phyloP scores from a whole-genome alignment of 176 grass and related monocot genomes.

The Alloteropsis semialata region DNA sequence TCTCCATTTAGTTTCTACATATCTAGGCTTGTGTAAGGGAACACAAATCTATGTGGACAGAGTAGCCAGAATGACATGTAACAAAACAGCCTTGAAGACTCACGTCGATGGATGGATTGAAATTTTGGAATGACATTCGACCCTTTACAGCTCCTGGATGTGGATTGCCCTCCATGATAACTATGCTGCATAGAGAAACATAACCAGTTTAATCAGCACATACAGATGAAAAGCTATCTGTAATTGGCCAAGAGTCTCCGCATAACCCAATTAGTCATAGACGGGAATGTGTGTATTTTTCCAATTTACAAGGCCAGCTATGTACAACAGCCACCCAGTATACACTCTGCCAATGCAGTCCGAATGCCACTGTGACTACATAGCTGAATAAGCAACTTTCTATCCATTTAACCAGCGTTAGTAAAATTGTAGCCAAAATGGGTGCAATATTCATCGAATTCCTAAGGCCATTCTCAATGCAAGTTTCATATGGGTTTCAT shows the following conservation, averaged over 20 bases:
- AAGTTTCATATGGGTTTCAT: no score
- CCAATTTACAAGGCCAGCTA: not conserved
- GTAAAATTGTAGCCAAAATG: not conserved
- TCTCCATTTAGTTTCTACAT: slow-evolving; percentile 95
- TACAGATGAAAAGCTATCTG: not conserved
- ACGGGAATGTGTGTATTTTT: not conserved
- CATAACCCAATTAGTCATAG: not conserved
- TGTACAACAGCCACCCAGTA: not conserved
- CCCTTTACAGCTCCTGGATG: slow-evolving; percentile 75
- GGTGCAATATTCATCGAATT: not conserved
- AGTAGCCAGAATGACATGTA: not conserved
- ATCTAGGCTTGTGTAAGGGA: slow-evolving; percentile 40
- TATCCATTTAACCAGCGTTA: not conserved
- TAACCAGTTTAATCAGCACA: not conserved
- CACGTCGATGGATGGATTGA: slow-evolving; percentile 86
- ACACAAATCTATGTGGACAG: slow-evolving; percentile 8
- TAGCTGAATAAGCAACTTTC: not conserved
- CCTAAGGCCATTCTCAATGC: no score
- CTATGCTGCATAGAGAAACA: slow-evolving; percentile 54
- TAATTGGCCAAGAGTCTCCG: not conserved
- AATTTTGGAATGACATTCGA: slow-evolving; percentile 91
- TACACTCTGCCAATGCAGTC: not conserved
- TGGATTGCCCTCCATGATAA: slow-evolving; percentile 96
- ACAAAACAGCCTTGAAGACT: slow-evolving; percentile 33
- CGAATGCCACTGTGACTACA: not conserved